These are phyloP conservation scores for Psophocarpus tetragonolobus DNA, from an alignment of 306 rosid species.

Conservation along the genomic window DNA sequence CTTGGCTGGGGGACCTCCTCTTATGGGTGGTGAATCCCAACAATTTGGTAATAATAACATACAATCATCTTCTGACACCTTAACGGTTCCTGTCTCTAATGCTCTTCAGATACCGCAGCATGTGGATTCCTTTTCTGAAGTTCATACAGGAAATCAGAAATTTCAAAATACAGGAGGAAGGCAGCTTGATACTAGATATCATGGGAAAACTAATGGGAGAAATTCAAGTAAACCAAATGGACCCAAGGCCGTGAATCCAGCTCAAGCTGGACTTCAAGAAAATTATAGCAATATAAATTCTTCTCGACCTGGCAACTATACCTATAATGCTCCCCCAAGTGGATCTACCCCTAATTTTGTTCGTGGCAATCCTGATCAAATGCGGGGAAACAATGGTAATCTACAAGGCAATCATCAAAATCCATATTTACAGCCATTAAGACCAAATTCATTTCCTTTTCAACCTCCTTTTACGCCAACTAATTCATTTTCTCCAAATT, in stretches of 20 bases:
- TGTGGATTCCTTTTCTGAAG: slow-evolving; percentile 39
- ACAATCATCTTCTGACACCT: slow-evolving; percentile 38
- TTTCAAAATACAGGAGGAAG: slow-evolving; percentile 48
- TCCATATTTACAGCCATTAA: slow-evolving; percentile 50
- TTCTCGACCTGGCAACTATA: slow-evolving; percentile 35
- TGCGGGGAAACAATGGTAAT: slow-evolving; percentile 52
- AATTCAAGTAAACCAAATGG: slow-evolving; percentile 48
- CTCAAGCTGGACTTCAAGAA: slow-evolving; percentile 55
- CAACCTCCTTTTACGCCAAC: slow-evolving; percentile 53
- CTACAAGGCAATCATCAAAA: slow-evolving; percentile 44
- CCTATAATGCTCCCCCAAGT: slow-evolving; percentile 37
- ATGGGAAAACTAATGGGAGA: slow-evolving; percentile 56
- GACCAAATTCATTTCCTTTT: slow-evolving; percentile 48
- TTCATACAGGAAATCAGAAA: slow-evolving; percentile 51
- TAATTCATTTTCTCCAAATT: slow-evolving; percentile 43
- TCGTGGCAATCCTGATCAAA: slow-evolving; percentile 45
- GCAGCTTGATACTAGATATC: slow-evolving; percentile 55
- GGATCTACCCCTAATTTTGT: slow-evolving; percentile 46
- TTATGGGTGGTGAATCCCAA: slow-evolving; percentile 56
- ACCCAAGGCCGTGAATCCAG: slow-evolving; percentile 45
- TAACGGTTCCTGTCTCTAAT: slow-evolving; percentile 44
- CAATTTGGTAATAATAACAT: slow-evolving; percentile 49
- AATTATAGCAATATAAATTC: slow-evolving; percentile 41
- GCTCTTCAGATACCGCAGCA: slow-evolving; percentile 38
- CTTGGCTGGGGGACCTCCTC: slow-evolving; percentile 75